These are phyloP conservation scores for Pythium phragmiticola DNA, from an alignment of 352 stramenopile genomes.

Conservation along the genomic window DNA sequence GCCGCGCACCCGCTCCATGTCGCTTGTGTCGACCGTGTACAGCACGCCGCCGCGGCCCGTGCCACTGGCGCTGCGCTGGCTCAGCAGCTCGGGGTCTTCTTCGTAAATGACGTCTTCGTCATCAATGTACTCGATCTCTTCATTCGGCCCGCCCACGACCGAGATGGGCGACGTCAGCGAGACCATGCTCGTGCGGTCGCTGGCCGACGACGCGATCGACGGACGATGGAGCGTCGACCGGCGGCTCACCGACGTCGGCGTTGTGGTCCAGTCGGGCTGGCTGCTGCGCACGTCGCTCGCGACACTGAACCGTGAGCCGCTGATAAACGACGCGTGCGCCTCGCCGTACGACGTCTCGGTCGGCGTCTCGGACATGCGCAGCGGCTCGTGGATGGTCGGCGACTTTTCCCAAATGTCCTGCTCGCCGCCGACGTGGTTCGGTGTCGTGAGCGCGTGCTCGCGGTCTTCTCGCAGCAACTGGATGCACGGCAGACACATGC, in stretches of 20 bases:
- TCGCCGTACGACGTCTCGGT: slow-evolving; percentile 8
- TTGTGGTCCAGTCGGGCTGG: slow-evolving; percentile 1
- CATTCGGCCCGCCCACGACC: background rate
- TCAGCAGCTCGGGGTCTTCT: slow-evolving; percentile 9
- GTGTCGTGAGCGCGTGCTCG: slow-evolving; percentile 7
- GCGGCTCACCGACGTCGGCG: background rate
- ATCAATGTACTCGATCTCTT: slow-evolving; percentile 18
- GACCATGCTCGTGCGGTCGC: background rate
- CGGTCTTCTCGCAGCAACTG: slow-evolving; percentile 20
- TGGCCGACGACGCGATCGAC: slow-evolving; percentile 2
- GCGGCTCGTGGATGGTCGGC: slow-evolving; percentile 1
- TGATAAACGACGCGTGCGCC: background rate
- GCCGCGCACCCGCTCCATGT: slow-evolving; percentile 18
- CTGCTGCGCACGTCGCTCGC: background rate
- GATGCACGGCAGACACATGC: slow-evolving; percentile 20
- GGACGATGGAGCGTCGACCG: background rate
- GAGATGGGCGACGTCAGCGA: slow-evolving; percentile 9
- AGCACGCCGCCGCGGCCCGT: slow-evolving; percentile 4
- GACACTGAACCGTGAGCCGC: background rate
- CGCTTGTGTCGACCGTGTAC: slow-evolving; percentile 18
- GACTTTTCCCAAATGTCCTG: slow-evolving; percentile 11
- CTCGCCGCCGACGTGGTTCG: background rate
- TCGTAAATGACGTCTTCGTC: slow-evolving; percentile 20
- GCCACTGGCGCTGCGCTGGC: slow-evolving; percentile 1
- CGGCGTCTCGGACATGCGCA: slow-evolving; percentile 17